phyloP scores from a whole-genome alignment of 2,329 filamentous ascomycete genomes.

The Ceratocystis smalleyi region DNA sequence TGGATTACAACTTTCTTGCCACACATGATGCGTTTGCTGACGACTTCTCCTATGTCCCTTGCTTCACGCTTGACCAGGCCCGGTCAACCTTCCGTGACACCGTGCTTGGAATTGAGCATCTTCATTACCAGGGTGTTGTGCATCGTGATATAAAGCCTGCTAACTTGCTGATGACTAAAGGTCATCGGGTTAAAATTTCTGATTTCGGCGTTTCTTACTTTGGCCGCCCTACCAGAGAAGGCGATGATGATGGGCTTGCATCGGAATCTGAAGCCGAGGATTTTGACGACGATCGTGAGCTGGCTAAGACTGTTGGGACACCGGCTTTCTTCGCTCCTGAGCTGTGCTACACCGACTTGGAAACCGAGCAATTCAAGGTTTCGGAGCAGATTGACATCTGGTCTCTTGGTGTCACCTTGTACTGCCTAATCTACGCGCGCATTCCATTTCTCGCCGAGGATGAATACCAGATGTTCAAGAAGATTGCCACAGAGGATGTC shows the following conservation, averaged over 20 bases:
- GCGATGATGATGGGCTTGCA: conserved; percentile 57
- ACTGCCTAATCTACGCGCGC: conserved; percentile 85
- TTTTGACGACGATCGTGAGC: conserved; percentile 80
- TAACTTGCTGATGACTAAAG: conserved; percentile 74
- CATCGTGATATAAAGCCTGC: conserved; percentile 79
- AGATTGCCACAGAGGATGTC: conserved; percentile 83
- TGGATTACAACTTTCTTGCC: conserved; percentile 40
- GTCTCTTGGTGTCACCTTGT: conserved; percentile 91
- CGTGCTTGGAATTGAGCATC: conserved; percentile 79
- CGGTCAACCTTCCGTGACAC: conserved; percentile 82
- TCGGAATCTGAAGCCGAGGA: conserved; percentile 73
- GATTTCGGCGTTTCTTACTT: conserved; percentile 98
- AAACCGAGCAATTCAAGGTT: conserved; percentile 55
- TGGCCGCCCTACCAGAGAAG: conserved; percentile 70
- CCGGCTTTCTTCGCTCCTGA: conserved; percentile 96
- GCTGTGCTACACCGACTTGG: conserved; percentile 74
- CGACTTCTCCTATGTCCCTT: conserved; percentile 84
- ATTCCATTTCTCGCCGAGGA: conserved; percentile 87
- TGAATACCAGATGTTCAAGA: conserved; percentile 79
- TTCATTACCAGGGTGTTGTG: conserved; percentile 75
- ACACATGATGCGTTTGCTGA: conserved; percentile 56
- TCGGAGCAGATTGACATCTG: conserved; percentile 93
- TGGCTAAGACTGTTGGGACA: conserved; percentile 96
- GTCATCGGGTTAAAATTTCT: conserved; percentile 87
- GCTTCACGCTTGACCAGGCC: conserved; percentile 73